Evolutionary conservation across 2,329 filamentous ascomycete genomes (phyloP).

Genomic region (Exophiala mesophila): DNA sequence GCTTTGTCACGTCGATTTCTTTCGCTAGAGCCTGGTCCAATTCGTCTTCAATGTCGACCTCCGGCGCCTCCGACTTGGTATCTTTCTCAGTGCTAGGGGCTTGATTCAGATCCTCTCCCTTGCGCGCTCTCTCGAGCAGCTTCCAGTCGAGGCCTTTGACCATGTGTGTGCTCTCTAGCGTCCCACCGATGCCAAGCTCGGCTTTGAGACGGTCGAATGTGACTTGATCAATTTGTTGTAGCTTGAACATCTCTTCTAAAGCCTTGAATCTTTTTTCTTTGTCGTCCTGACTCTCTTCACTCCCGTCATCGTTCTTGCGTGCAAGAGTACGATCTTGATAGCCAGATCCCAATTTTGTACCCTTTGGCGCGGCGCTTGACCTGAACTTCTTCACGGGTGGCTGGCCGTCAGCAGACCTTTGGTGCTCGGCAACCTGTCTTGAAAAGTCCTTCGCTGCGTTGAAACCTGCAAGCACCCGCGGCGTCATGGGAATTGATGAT

Average conservation of each 20-base stretch:
- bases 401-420: constrained; percentile 48
- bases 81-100: constrained; percentile 30
- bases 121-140: constrained; percentile 48
- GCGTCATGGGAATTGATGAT: constrained; percentile 88
- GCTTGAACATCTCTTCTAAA: constrained; percentile 74
- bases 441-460: constrained; percentile 70
- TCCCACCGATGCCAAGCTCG: constrained; percentile 73
- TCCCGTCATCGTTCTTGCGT: constrained; percentile 52
- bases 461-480: constrained; percentile 48
- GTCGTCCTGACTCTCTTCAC: constrained; percentile 47
- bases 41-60: constrained; percentile 59
- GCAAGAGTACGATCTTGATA: constrained; percentile 77
- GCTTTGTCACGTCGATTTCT: constrained; percentile 27
- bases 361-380: constrained; percentile 71
- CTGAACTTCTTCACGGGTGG: constrained; percentile 68
- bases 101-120: constrained; percentile 52
- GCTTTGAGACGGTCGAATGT: constrained; percentile 71
- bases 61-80: constrained; percentile 28
- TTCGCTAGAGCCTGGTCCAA: constrained; percentile 40
- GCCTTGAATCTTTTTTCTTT: constrained; percentile 65
- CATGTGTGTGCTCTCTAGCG: constrained; percentile 73
- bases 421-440: constrained; percentile 74
- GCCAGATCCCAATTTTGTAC: constrained; percentile 70
- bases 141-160: constrained; percentile 90
- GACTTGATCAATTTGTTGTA: constrained; percentile 74